Evolutionary conservation across 2,329 filamentous ascomycete genomes (phyloP).

Genomic region (Pseudocercospora pini-densiflorae): DNA sequence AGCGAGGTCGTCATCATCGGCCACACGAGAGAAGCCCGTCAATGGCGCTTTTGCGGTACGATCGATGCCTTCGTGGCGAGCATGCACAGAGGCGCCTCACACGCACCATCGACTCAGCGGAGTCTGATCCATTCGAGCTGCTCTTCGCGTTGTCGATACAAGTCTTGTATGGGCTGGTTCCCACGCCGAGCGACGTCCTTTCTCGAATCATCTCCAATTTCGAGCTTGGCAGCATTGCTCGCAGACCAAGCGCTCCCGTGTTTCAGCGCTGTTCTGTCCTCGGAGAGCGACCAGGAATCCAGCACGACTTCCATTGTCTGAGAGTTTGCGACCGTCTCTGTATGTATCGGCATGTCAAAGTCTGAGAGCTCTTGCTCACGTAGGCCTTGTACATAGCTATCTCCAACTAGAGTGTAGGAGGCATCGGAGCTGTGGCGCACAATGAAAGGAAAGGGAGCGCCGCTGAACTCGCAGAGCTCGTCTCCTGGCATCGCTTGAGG

Average conservation of each 20-base stretch:
- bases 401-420: constrained; percentile 7
- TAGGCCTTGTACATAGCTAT: constrained; percentile 10
- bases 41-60: too few species aligned
- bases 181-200: background rate
- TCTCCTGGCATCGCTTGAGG: constrained; percentile 4
- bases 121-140: background rate
- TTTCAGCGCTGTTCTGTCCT: background rate
- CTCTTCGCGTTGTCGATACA: background rate
- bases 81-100: too few species aligned
- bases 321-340: background rate
- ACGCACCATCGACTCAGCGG: background rate
- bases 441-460: constrained; percentile 15
- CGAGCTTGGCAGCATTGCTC: background rate
- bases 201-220: too few species aligned
- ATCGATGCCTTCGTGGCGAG: too few species aligned
- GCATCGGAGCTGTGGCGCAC: background rate
- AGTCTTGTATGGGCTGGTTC: too few species aligned
- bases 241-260: background rate
- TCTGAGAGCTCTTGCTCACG: background rate
- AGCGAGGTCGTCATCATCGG: too few species aligned
- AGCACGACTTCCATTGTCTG: background rate
- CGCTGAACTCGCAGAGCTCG: constrained; percentile 7
- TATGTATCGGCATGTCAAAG: background rate
- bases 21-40: too few species aligned
- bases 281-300: background rate